Percentiles rank a stretch among this genome's conserved stretches.
phyloP scores from a whole-genome alignment of 2,329 filamentous ascomycete species.

The Lecanoromycetidae sp. region DNA sequence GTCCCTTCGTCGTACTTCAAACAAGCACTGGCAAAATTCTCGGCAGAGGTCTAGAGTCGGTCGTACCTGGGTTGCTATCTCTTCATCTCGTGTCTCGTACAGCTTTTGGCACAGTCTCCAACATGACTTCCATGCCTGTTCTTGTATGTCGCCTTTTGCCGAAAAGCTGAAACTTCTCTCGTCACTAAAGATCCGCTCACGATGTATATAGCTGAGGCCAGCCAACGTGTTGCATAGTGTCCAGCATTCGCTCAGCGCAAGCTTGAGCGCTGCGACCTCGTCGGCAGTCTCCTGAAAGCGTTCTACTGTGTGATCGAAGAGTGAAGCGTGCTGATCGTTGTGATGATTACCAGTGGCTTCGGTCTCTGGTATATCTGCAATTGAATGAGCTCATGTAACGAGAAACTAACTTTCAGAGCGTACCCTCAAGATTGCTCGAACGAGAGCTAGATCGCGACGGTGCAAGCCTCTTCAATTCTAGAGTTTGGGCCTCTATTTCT shows the following conservation, averaged over 20 bases:
- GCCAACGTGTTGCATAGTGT: slow-evolving; percentile 84
- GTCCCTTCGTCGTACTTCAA: slow-evolving; percentile 67
- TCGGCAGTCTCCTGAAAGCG: slow-evolving; percentile 40
- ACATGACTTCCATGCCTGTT: slow-evolving; percentile 85
- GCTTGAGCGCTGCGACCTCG: slow-evolving; percentile 53
- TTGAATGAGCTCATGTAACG: slow-evolving; percentile 22
- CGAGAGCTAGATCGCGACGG: slow-evolving; percentile 44
- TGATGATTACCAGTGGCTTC: slow-evolving; percentile 19
- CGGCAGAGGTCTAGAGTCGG: slow-evolving; percentile 76
- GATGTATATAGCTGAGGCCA: slow-evolving; percentile 70
- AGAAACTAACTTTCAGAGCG: slow-evolving; percentile 20
- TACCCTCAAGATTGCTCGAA: slow-evolving; percentile 69
- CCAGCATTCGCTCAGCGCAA: slow-evolving; percentile 80
- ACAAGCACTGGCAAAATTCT: slow-evolving; percentile 83
- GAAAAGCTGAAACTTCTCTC: slow-evolving; percentile 66
- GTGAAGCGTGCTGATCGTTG: slow-evolving; percentile 16
- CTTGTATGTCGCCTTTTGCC: slow-evolving; percentile 62
- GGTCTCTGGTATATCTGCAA: slow-evolving; percentile 25
- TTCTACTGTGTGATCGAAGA: slow-evolving; percentile 24
- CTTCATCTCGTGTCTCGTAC: slow-evolving; percentile 67
- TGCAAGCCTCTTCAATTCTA: slow-evolving; percentile 28
- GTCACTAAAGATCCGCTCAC: slow-evolving; percentile 55
- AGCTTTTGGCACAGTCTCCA: slow-evolving; percentile 87
- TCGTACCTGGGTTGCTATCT: slow-evolving; percentile 54
- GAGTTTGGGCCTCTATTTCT: slow-evolving; percentile 48